phyloP scores from a whole-genome alignment of 495 filamentous ascomycete species.

The Xeromyces bisporus region DNA sequence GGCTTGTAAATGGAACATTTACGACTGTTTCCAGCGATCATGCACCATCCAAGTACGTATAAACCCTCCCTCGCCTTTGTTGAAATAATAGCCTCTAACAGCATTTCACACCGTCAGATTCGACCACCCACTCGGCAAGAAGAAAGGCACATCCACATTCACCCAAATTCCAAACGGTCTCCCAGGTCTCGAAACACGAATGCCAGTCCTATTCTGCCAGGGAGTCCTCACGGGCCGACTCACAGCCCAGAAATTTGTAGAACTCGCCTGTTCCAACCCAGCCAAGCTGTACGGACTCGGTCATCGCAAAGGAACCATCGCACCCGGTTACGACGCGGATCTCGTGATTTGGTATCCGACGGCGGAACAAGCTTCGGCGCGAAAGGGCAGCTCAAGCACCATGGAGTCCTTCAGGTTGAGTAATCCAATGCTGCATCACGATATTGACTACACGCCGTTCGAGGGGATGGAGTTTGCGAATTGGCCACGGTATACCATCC shows the following conservation, averaged over 20 bases:
- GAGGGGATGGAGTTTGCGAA: slow-evolving; percentile 37
- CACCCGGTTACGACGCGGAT: slow-evolving; percentile 36
- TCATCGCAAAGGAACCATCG: slow-evolving; percentile 35
- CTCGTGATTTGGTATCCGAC: slow-evolving; percentile 27
- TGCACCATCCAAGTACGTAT: slow-evolving; percentile 8
- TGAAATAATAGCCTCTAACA: no score
- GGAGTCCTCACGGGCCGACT: slow-evolving; percentile 7
- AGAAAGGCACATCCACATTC: slow-evolving; percentile 16
- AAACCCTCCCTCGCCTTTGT: not conserved
- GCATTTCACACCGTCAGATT: no score
- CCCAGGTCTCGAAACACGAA: slow-evolving; percentile 41
- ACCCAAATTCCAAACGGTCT: slow-evolving; percentile 37
- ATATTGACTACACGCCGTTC: slow-evolving; percentile 44
- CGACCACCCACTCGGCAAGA: slow-evolving; percentile 22
- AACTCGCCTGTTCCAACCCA: slow-evolving; percentile 38
- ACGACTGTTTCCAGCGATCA: slow-evolving; percentile 28
- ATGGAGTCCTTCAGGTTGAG: slow-evolving; percentile 24
- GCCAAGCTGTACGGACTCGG: slow-evolving; percentile 46
- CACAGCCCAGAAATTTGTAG: slow-evolving; percentile 37
- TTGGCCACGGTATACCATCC: slow-evolving; percentile 44
- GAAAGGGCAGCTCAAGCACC: not conserved
- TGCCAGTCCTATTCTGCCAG: not conserved
- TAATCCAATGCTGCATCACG: slow-evolving; percentile 39
- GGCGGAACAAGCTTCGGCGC: slow-evolving; percentile 3
- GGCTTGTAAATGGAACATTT: slow-evolving; percentile 30